Evolutionary conservation across 345 rosid species (phyloP), one percentile per base, ranked within the genome.

Genomic region (Populus deltoides): DNA sequence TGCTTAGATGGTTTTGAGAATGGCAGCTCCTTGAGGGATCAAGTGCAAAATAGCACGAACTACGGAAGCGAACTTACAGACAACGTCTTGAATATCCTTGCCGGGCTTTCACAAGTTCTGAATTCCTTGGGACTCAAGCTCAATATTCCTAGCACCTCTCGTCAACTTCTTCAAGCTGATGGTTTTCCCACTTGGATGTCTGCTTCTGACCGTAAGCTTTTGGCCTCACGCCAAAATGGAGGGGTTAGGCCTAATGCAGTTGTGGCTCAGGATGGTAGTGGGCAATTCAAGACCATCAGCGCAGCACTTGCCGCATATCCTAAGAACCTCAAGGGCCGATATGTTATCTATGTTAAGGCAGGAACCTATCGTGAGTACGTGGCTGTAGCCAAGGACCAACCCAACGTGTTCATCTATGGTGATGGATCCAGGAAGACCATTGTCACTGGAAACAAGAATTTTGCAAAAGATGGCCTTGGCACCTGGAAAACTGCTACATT

Each of bases 401-500:
- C 71, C 12, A 78, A 49, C 6, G 66, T 78, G 70, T 62, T 66
- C 39, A 74, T 80, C 78, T 80, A 77, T 31, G 83, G 83, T n/a
- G 83, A 81, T 35, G 84, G 81, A 7, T 68, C 84, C 5, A 63
- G 78, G 68, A 68, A 35, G 36, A 73, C 78, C 63, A 62, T 81
- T 15, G 39, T 81, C 71, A 81, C 81, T 0, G 84, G 82, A 41
- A 71, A 67, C 59, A 78, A 55, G 74, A 82, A 77, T 69, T 78
- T 70, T 20, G 66, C 31, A 1, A 70, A 77, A 36, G 29, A 69
- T 12, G 82, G 82, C 17, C 2, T 82, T 1, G 72, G 70, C 70
- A 78, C 82, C 29, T 78, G 76, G 76, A 82, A 71, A 65, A 82
- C 85, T 12, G 85, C 85, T 59, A 74, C 85, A 8, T 78, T 82